These are phyloP conservation scores for Lipomyces orientalis DNA, from an alignment of 805 yeast species.

Conservation along the genomic window DNA sequence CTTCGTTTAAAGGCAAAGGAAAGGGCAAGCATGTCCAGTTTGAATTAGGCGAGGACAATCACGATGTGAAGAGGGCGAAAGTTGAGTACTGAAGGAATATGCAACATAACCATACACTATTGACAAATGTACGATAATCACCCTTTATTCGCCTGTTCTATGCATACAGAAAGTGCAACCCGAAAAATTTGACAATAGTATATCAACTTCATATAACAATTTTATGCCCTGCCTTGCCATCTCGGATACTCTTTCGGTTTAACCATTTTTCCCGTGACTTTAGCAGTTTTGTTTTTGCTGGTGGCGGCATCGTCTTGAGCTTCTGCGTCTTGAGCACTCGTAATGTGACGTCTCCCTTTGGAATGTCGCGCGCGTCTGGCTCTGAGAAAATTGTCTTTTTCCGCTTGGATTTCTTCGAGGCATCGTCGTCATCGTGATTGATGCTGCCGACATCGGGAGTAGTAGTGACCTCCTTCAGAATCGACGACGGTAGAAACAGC, in stretches of 20 bases:
- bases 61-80: neutral
- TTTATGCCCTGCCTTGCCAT: conserved; percentile 17
- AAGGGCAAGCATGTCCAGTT: conserved; percentile 2
- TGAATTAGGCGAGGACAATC: neutral
- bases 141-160: neutral
- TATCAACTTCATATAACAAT: conserved; percentile 5
- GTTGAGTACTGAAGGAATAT: neutral
- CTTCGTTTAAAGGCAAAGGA: neutral
- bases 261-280: conserved; percentile 28
- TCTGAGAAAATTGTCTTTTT: conserved; percentile 23
- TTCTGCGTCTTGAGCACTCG: conserved; percentile 13
- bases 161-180: neutral
- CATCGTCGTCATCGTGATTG: neutral
- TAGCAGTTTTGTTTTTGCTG: conserved; percentile 15
- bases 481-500: conserved; percentile 22
- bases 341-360: conserved; percentile 4
- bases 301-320: conserved; percentile 21
- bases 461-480: conserved; percentile 29
- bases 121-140: neutral
- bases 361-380: conserved; percentile 16
- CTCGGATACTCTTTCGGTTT: conserved; percentile 37
- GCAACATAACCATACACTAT: neutral
- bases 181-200: neutral
- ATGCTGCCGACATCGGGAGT: conserved; percentile 6
- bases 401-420: neutral